Evolutionary conservation across 495 filamentous ascomycete genomes (phyloP).

Genomic region (Sphaerosporella brunnea): DNA sequence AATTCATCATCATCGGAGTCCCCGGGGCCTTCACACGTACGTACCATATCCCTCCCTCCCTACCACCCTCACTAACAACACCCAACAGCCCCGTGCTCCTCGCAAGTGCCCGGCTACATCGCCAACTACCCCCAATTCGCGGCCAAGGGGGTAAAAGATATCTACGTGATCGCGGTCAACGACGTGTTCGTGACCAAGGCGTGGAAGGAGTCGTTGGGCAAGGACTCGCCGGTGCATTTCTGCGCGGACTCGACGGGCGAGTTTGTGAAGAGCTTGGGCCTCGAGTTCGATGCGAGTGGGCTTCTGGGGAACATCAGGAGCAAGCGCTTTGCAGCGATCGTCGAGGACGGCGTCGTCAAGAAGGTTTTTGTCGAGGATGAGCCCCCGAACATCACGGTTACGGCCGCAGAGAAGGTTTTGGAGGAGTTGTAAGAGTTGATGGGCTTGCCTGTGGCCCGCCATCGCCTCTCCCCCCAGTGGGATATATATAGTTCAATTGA

Average conservation of each 20-base stretch:
- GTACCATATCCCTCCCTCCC: background rate
- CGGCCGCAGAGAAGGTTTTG: slow-evolving; percentile 17
- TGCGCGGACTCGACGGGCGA: slow-evolving; percentile 60
- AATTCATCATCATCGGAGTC: slow-evolving; percentile 21
- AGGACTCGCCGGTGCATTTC: slow-evolving; percentile 46
- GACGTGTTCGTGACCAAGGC: slow-evolving; percentile 26
- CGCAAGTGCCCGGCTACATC: slow-evolving; percentile 21
- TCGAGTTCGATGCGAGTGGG: slow-evolving; percentile 61
- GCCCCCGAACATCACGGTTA: slow-evolving; percentile 15
- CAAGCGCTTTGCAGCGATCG: slow-evolving; percentile 70
- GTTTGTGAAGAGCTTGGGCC: slow-evolving; percentile 77
- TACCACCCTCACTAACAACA: background rate
- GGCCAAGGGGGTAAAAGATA: slow-evolving; percentile 17
- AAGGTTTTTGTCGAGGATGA: slow-evolving; percentile 26
- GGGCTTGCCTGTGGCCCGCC: no score
- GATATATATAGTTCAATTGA: no score
- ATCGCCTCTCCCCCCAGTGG: no score
- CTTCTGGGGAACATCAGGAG: slow-evolving; percentile 71
- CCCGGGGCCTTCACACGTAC: slow-evolving; percentile 25
- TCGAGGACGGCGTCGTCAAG: slow-evolving; percentile 63
- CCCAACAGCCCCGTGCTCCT: slow-evolving; percentile 20
- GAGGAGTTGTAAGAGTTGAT: slow-evolving; percentile 16
- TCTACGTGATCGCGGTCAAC: slow-evolving; percentile 22
- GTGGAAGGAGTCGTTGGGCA: slow-evolving; percentile 19
- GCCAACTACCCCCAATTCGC: slow-evolving; percentile 9